Conservation (phyloP, 345 rosid species). For the Rubroshorea leprosula region DNA sequence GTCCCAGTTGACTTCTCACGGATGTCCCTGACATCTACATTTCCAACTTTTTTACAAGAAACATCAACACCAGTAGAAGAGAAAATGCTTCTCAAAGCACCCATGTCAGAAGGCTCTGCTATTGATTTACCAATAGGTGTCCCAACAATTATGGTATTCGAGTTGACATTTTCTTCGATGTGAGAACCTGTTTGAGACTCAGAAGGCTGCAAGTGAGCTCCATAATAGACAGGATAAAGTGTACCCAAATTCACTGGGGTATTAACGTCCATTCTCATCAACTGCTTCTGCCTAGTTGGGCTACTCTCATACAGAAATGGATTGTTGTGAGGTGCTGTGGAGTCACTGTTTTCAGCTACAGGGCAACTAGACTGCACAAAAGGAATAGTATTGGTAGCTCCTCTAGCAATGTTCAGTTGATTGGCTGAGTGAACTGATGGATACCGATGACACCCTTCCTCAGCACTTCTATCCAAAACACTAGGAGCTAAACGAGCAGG, state of each 20-base stretch:
- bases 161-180: conserved; percentile 28
- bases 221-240: conserved; percentile 69
- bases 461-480: conserved; percentile 23
- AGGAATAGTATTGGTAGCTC: conserved; percentile 17
- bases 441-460: conserved; percentile 32
- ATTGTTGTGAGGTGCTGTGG: conserved; percentile 31
- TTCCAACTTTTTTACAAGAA: conserved; percentile 19
- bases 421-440: conserved; percentile 23
- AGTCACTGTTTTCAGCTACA: conserved; percentile 23
- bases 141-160: conserved; percentile 50
- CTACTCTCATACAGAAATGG: conserved; percentile 37
- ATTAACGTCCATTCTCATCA: conserved; percentile 34
- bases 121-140: conserved; percentile 55
- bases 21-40: conserved; percentile 22
- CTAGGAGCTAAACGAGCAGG: conserved; percentile 33
- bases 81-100: conserved; percentile 26
- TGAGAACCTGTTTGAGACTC: conserved; percentile 30
- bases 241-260: conserved; percentile 36
- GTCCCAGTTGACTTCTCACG: conserved; percentile 31
- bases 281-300: conserved; percentile 21
- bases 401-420: conserved; percentile 29
- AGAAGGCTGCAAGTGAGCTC: conserved; percentile 34
- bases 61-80: conserved; percentile 24
- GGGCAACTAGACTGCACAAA: conserved; percentile 21
- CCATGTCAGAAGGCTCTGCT: conserved; percentile 28